Percentiles rank a stretch among this genome's conserved stretches.
These are phyloP conservation scores for Mesotaenium endlicherianum DNA, from an alignment of 139 green algal genomes.

Conservation along the genomic window DNA sequence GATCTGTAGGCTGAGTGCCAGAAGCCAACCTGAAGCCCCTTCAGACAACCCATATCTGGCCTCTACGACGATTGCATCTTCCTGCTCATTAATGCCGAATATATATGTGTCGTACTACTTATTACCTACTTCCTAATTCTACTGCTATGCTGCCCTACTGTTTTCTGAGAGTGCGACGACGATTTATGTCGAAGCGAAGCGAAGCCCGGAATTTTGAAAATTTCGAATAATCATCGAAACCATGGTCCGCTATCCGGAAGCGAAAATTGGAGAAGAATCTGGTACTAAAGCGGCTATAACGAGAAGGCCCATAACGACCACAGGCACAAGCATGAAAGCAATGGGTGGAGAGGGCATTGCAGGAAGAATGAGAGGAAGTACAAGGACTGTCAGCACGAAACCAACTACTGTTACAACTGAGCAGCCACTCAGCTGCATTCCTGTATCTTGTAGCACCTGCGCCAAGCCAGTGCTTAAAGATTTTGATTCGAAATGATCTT, in stretches of 20 bases:
- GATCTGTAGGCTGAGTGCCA: neutral
- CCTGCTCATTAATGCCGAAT: neutral
- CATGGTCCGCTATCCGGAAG: too few species aligned
- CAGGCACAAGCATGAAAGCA: neutral
- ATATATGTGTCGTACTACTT: neutral
- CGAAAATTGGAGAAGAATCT: too few species aligned
- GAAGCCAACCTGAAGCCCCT: neutral
- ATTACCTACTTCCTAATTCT: too few species aligned
- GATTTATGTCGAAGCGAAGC: neutral
- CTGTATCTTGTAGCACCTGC: too few species aligned
- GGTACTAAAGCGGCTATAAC: neutral
- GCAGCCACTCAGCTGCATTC: too few species aligned
- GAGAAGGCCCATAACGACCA: neutral
- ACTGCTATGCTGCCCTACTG: too few species aligned
- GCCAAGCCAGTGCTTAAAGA: too few species aligned
- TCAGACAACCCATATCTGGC: neutral
- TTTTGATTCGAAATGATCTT: too few species aligned
- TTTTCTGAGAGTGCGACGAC: too few species aligned
- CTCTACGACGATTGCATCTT: too few species aligned
- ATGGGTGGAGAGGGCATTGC: neutral
- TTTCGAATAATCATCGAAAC: neutral
- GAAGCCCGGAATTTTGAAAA: neutral
- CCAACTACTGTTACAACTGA: too few species aligned
- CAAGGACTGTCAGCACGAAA: neutral
- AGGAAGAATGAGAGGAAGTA: neutral